phyloP scores from a whole-genome alignment of 2,329 filamentous ascomycete genomes.

The Trichoderma sp. region DNA sequence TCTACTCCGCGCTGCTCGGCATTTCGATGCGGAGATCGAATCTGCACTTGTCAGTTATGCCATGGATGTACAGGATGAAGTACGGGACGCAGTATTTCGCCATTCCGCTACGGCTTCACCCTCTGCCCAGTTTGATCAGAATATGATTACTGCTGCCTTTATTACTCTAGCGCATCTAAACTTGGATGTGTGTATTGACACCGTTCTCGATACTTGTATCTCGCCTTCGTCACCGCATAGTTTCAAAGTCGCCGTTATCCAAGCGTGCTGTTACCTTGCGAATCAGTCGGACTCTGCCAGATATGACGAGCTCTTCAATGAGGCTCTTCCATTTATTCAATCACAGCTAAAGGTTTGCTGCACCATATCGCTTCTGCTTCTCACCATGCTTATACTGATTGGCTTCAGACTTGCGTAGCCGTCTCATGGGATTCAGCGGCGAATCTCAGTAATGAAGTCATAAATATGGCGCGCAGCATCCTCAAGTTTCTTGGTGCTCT shows the following conservation, averaged over 20 bases:
- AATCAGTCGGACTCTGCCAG: slow-evolving; percentile 46
- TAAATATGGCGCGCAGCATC: slow-evolving; percentile 39
- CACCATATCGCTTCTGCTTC: neutral
- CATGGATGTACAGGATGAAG: slow-evolving; percentile 66
- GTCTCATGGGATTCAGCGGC: slow-evolving; percentile 1
- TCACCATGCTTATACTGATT: slow-evolving; percentile 19
- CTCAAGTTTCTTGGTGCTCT: slow-evolving; percentile 56
- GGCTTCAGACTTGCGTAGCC: neutral
- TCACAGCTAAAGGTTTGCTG: slow-evolving; percentile 52
- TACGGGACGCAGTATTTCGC: slow-evolving; percentile 63
- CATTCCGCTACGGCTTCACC: slow-evolving; percentile 42
- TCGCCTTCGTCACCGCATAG: slow-evolving; percentile 52
- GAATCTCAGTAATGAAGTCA: slow-evolving; percentile 1
- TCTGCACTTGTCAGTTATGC: slow-evolving; percentile 63
- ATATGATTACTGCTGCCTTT: slow-evolving; percentile 64
- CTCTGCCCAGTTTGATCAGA: slow-evolving; percentile 54
- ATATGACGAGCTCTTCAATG: slow-evolving; percentile 54
- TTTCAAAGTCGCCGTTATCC: slow-evolving; percentile 62
- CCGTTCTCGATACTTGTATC: slow-evolving; percentile 55
- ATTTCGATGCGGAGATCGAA: slow-evolving; percentile 62
- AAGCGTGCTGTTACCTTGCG: slow-evolving; percentile 62
- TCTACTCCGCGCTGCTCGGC: slow-evolving; percentile 59
- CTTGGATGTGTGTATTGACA: slow-evolving; percentile 55
- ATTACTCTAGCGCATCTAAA: slow-evolving; percentile 62
- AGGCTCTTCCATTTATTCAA: slow-evolving; percentile 55